These are phyloP conservation scores for Podaxis pistillaris DNA, from an alignment of 768 basidiomycete genomes.

Conservation along the genomic window DNA sequence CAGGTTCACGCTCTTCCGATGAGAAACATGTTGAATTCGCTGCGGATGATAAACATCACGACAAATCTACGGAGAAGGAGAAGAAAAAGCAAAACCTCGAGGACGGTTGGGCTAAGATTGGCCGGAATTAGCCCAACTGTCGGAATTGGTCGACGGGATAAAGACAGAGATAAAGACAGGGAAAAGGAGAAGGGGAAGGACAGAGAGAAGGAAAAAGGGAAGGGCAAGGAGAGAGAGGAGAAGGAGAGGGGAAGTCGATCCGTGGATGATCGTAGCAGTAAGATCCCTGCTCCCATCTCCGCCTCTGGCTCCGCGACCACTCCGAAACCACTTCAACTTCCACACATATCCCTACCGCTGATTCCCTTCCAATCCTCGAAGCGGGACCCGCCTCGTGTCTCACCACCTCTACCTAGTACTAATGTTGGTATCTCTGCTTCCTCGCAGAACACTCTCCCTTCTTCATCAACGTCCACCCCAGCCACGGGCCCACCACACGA, in stretches of 20 bases:
- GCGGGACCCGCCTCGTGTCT: neutral
- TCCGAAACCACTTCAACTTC: conserved; percentile 2
- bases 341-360: neutral
- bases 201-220: conserved; percentile 33
- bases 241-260: conserved; percentile 31
- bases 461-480: conserved; percentile 2
- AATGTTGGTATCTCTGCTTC: neutral
- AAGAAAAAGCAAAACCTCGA: neutral
- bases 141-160: conserved; percentile 35
- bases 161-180: conserved; percentile 28
- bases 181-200: conserved; percentile 23
- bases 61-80: conserved; percentile 2
- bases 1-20: neutral
- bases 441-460: conserved; percentile 1
- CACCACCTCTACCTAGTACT: neutral
- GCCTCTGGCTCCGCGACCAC: conserved; percentile 1
- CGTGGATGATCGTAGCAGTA: conserved; percentile 24
- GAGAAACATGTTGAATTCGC: conserved; percentile 11
- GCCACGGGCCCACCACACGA: neutral
- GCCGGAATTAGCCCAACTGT: conserved; percentile 61
- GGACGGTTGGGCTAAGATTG: conserved; percentile 56
- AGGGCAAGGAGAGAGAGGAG: conserved; percentile 30
- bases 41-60: neutral
- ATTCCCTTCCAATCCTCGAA: neutral
- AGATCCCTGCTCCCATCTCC: conserved; percentile 7